phyloP scores from a whole-genome alignment of 345 rosid genomes.

The Erysimum cheiranthoides region DNA sequence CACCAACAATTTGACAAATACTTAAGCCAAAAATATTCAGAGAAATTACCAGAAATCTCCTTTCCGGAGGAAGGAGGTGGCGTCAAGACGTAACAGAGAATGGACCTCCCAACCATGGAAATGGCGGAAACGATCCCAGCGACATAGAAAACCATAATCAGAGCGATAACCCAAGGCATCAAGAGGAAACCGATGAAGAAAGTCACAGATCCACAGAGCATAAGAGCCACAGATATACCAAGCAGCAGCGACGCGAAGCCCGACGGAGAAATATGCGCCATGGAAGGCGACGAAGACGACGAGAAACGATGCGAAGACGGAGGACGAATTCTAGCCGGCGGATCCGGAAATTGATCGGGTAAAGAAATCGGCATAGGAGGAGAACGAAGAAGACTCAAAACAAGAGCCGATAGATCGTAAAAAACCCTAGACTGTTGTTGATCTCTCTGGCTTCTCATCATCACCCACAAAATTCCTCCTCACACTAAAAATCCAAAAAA shows the following conservation, averaged over 20 bases:
- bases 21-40: background rate
- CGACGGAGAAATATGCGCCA: constrained; percentile 70
- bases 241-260: constrained; percentile 86
- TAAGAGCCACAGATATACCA: constrained; percentile 77
- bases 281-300: constrained; percentile 35
- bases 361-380: constrained; percentile 65
- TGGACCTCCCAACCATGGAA: constrained; percentile 68
- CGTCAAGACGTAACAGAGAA: constrained; percentile 60
- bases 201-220: constrained; percentile 92
- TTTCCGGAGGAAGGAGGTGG: constrained; percentile 56
- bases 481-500: background rate
- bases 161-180: constrained; percentile 95
- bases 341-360: constrained; percentile 49
- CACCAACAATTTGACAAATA: background rate
- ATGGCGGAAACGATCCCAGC: constrained; percentile 78
- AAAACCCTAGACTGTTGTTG: constrained; percentile 59
- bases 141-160: constrained; percentile 72
- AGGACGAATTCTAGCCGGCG: constrained; percentile 21
- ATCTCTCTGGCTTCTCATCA: constrained; percentile 66
- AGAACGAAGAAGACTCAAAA: constrained; percentile 69
- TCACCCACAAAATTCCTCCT: background rate
- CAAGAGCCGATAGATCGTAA: constrained; percentile 70
- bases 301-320: constrained; percentile 17
- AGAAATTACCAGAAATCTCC: constrained; percentile 57
- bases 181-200: constrained; percentile 88